Evolutionary conservation across 805 yeast species (phyloP).

Genomic region (Zygosaccharomyces pseudorouxii): DNA sequence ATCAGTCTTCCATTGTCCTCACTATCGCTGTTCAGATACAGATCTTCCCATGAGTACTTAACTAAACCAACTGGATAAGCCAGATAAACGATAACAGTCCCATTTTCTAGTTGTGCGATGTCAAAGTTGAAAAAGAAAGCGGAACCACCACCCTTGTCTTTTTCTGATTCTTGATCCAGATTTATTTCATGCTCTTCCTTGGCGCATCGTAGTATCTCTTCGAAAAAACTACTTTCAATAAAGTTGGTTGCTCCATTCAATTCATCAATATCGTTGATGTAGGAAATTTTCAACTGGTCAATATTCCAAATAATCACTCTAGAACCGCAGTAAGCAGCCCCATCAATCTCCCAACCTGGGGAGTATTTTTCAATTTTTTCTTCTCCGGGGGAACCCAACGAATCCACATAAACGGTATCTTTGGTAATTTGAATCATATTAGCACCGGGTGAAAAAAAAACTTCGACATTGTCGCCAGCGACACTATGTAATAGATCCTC

Average conservation of each 20-base stretch:
- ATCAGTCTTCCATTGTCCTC: neutral
- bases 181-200: neutral
- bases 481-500: constrained; percentile 18
- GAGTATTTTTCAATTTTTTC: constrained; percentile 2
- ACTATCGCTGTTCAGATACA: neutral
- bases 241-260: neutral
- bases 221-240: neutral
- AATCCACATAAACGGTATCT: constrained; percentile 9
- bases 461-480: constrained; percentile 7
- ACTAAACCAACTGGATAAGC: neutral
- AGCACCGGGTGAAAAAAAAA: constrained; percentile 10
- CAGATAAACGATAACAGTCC: constrained; percentile 4
- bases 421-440: constrained; percentile 19
- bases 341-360: constrained; percentile 15
- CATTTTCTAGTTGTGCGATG: neutral
- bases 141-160: neutral
- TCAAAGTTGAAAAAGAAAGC: constrained; percentile 1
- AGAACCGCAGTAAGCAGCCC: constrained; percentile 7
- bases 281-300: constrained; percentile 6
- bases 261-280: constrained; percentile 9
- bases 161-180: neutral
- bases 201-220: neutral
- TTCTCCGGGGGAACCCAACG: neutral
- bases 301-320: constrained; percentile 21
- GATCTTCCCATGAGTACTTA: constrained; percentile 3